Conservation (phyloP, 495 filamentous ascomycete genomes). For the Bryoglossum gracile region DNA sequence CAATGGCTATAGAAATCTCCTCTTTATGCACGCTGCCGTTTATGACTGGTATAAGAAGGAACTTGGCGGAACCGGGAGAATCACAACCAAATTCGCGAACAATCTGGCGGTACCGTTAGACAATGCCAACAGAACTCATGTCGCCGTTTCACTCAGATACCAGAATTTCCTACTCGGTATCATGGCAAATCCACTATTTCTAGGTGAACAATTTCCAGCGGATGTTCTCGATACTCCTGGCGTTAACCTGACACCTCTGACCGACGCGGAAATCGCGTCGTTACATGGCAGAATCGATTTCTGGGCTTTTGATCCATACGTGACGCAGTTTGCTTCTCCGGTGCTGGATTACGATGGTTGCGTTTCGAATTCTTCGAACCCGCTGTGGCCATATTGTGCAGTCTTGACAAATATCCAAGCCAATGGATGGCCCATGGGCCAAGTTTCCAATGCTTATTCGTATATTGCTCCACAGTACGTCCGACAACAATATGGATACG, state of each 20-base stretch:
- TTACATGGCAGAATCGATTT: constrained; percentile 37
- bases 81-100: constrained; percentile 37
- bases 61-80: constrained; percentile 31
- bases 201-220: constrained; percentile 22
- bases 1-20: constrained; percentile 24
- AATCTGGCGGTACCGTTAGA: constrained; percentile 38
- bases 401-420: constrained; percentile 1
- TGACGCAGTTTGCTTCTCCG: constrained; percentile 32
- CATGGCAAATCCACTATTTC: constrained; percentile 36
- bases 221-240: not conserved
- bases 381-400: not conserved
- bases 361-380: constrained; percentile 12
- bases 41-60: constrained; percentile 37
- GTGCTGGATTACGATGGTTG: constrained; percentile 31
- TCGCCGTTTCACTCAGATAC: constrained; percentile 32
- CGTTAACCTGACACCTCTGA: constrained; percentile 25
- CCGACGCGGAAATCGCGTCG: constrained; percentile 27
- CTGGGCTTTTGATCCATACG: constrained; percentile 40
- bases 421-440: constrained; percentile 32
- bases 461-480: constrained; percentile 26
- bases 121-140: constrained; percentile 28
- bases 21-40: constrained; percentile 34
- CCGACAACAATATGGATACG: constrained; percentile 34
- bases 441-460: constrained; percentile 36
- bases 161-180: constrained; percentile 36